Conservation (phyloP, 345 rosid genomes). For the Syzygium grande region DNA sequence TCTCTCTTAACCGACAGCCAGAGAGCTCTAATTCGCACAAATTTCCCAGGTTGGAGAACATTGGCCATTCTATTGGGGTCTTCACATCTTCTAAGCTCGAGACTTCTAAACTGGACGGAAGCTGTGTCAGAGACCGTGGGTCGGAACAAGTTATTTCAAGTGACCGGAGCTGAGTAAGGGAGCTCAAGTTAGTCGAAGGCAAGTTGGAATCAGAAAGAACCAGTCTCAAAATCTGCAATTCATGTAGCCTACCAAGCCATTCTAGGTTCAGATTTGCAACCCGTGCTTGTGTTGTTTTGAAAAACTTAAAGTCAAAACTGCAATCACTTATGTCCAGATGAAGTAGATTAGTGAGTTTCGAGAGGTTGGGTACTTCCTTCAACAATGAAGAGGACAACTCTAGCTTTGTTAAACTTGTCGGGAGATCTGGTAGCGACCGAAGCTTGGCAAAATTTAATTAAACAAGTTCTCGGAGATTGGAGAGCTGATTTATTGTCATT, state of each 20-base stretch:
- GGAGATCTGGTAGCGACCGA: neutral
- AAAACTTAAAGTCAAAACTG: accelerated
- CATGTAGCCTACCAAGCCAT: neutral
- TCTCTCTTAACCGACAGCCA: neutral
- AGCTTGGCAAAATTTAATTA: neutral
- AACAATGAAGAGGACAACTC: neutral
- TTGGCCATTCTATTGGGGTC: neutral
- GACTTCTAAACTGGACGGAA: neutral
- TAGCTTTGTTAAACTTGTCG: neutral
- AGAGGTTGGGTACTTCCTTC: neutral
- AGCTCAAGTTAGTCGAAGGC: neutral
- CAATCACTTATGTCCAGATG: neutral
- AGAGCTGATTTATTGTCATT: neutral
- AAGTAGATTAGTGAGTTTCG: neutral
- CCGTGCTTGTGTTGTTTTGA: accelerated
- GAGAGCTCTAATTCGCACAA: neutral
- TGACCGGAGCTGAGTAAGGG: neutral
- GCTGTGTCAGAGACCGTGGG: neutral
- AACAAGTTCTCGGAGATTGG: too few species aligned
- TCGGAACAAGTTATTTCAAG: neutral
- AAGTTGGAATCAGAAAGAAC: neutral
- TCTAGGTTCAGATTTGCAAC: neutral
- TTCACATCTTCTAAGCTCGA: neutral
- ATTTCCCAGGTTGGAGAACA: neutral
- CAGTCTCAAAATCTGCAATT: neutral